Conservation (phyloP, 2,329 filamentous ascomycete genomes). For the Penicillium sp. region DNA sequence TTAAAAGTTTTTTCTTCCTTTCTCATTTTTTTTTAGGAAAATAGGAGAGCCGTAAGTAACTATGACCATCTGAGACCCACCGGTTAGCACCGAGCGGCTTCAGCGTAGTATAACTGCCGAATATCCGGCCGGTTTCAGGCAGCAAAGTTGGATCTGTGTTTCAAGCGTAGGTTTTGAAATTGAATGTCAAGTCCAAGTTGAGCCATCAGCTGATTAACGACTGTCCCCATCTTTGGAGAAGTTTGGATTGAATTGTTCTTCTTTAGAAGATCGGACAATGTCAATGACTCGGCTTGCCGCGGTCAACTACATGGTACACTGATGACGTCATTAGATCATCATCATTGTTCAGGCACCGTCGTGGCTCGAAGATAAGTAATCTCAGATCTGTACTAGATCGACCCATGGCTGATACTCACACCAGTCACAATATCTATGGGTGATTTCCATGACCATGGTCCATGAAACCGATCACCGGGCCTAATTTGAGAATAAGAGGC, state of each 20-base stretch:
- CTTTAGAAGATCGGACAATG: background rate
- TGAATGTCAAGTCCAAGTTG: background rate
- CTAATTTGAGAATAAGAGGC: too few species aligned
- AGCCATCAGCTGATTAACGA: background rate
- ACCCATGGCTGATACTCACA: too few species aligned
- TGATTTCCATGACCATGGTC: too few species aligned
- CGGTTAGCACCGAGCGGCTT: slow-evolving; percentile 5
- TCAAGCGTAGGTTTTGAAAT: background rate
- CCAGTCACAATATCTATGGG: too few species aligned
- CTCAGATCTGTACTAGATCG: too few species aligned
- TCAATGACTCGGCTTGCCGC: background rate
- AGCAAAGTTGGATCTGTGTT: too few species aligned
- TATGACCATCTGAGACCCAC: slow-evolving; percentile 10
- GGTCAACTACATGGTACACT: background rate
- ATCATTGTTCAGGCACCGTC: too few species aligned
- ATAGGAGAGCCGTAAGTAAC: slow-evolving; percentile 2
- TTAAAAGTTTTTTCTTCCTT: background rate
- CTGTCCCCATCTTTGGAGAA: too few species aligned
- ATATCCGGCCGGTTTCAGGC: background rate
- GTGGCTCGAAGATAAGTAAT: too few species aligned
- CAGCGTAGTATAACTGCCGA: slow-evolving; percentile 2
- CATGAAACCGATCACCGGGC: too few species aligned
- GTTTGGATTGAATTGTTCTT: background rate
- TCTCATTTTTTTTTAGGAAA: background rate
- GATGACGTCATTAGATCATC: background rate